phyloP scores from a whole-genome alignment of 2,329 filamentous ascomycete species.

The Alternaria sp. region DNA sequence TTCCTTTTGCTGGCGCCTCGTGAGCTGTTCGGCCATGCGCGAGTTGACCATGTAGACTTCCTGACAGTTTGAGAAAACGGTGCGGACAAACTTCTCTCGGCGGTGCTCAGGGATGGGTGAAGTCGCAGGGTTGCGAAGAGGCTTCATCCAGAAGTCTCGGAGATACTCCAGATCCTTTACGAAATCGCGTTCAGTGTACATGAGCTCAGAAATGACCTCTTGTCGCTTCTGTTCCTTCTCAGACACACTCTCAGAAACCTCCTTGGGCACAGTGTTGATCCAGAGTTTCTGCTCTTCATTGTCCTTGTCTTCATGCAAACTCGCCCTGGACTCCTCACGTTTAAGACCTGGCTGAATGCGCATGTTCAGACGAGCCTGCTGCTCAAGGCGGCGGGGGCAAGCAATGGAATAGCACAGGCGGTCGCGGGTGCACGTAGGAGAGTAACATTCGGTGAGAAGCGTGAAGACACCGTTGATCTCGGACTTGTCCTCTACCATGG shows the following conservation, averaged over 20 bases:
- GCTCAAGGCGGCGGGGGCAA: slow-evolving; percentile 89
- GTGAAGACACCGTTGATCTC: slow-evolving; percentile 97
- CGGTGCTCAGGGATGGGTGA: slow-evolving; percentile 90
- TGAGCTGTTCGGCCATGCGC: slow-evolving; percentile 84
- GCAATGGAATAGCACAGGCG: slow-evolving; percentile 98
- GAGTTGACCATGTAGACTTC: slow-evolving; percentile 94
- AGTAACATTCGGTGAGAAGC: slow-evolving; percentile 95
- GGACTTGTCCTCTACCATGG: slow-evolving; percentile 82
- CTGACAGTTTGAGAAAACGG: slow-evolving; percentile 94
- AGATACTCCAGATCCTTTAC: slow-evolving; percentile 98
- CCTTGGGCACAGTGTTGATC: slow-evolving; percentile 98
- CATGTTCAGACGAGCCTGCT: slow-evolving; percentile 91
- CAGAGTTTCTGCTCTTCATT: slow-evolving; percentile 97
- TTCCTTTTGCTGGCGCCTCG: slow-evolving; percentile 85
- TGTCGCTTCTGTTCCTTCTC: slow-evolving; percentile 97
- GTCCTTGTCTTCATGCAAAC: slow-evolving; percentile 84
- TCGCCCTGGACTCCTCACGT: slow-evolving; percentile 70
- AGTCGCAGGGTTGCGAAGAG: slow-evolving; percentile 69
- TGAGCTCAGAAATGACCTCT: slow-evolving; percentile 96
- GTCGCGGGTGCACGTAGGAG: slow-evolving; percentile 93
- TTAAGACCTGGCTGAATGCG: slow-evolving; percentile 90
- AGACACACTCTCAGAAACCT: slow-evolving; percentile 85
- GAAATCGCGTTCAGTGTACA: slow-evolving; percentile 98
- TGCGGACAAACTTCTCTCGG: slow-evolving; percentile 88
- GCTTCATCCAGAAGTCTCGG: slow-evolving; percentile 97